Evolutionary conservation across 108 stramenopile species (phyloP), one percentile per base, ranked within the genome.

Genomic region (Nannochloropsis oceanica): DNA sequence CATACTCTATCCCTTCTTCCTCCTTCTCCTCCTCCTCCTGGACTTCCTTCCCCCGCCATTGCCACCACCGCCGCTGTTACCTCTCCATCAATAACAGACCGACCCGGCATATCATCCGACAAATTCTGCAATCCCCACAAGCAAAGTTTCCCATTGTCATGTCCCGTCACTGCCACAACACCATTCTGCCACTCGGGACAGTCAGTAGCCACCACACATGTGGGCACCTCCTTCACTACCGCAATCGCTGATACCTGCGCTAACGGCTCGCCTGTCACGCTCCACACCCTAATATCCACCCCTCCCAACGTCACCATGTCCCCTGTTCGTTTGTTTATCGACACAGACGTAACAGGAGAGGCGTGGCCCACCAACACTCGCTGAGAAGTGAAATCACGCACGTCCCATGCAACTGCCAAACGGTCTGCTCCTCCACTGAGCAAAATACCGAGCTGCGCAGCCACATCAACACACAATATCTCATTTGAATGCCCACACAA

Each of bases 161-260:
- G 97, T 26, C 97, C 97, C 22, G 96, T 95, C 27, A 96, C 94
- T 34, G 92, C 95, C 26, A 94, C 94, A 81, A 96, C 93, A 24
- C 97, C 97, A 79, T 93, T 84, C 81, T 95, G 92, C 97, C 97
- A 98, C 86, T 96, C 94, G 27, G 95, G 93, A 90, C 96, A 95
- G 82, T 93, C 92, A 3, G 95, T 95, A 24, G 95, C 90, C 42
- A 96, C 92, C 9, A 94, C 95, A 81, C 93, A 94, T 80, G 92
- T 94, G 13, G 95, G 95, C 43, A 87, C 85, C 42, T 81, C 90
- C 22, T 88, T 86, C 42, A 84, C 87, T 79, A 93, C 92, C 13
- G 92, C 89, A 25, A 90, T 87, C 12, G 81, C 90, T 12, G 93
- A 92, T 83, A 92, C 90, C 73, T 93, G 93, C 43, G 94, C 95